Conservation (phyloP, 2,329 filamentous ascomycete species). For the Corinectria fuckeliana region DNA sequence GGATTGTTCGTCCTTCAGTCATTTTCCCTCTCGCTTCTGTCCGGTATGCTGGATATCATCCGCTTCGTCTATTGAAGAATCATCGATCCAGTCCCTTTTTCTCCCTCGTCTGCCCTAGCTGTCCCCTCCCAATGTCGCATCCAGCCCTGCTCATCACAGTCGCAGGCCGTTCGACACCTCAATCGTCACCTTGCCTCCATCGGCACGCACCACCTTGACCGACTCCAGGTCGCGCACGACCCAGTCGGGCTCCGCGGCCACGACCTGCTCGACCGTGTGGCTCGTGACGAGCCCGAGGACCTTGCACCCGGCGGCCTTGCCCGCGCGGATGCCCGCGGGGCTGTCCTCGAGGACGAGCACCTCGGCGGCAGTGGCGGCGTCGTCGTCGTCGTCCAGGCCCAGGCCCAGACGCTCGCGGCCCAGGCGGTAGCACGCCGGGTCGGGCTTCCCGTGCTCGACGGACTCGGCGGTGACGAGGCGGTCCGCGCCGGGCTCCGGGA, state of each 20-base stretch:
- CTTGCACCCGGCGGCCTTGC: conserved; percentile 84
- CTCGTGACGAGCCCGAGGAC: conserved; percentile 87
- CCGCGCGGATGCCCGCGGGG: conserved; percentile 81
- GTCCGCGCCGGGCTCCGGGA: conserved; percentile 63
- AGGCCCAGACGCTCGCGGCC: conserved; percentile 68
- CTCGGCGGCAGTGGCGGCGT: conserved; percentile 51
- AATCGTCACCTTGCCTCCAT: conserved; percentile 67
- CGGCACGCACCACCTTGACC: conserved; percentile 66
- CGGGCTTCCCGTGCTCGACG: conserved; percentile 76
- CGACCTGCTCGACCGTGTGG: conserved; percentile 75
- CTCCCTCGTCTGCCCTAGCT: background rate
- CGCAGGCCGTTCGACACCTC: conserved; percentile 70
- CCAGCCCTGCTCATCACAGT: conserved; percentile 21
- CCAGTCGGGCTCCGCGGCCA: conserved; percentile 83
- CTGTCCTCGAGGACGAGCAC: conserved; percentile 88
- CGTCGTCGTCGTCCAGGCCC: too few species aligned
- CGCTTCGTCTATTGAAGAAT: conserved; percentile 5
- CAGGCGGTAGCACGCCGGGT: conserved; percentile 75
- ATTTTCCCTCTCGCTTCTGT: background rate
- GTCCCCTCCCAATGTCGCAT: conserved; percentile 13
- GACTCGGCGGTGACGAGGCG: conserved; percentile 78
- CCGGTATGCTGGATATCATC: conserved; percentile 4
- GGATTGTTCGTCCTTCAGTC: background rate
- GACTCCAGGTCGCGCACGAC: conserved; percentile 81
- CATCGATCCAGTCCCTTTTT: background rate